Percentiles rank a stretch among this genome's conserved stretches.
phyloP scores from a whole-genome alignment of 805 yeast species.

The Scheffersomyces ergatensis region DNA sequence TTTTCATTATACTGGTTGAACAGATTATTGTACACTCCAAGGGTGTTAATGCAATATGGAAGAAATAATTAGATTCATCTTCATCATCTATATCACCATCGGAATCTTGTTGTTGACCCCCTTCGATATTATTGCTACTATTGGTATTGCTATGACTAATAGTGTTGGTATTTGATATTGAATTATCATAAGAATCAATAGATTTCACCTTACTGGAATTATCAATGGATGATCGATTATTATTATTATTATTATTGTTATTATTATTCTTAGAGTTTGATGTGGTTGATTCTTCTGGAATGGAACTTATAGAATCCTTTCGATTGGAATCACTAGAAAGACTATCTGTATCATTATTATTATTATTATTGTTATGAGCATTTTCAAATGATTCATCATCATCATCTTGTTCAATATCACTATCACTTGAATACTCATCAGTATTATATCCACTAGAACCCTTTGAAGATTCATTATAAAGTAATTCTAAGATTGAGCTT shows the following conservation, averaged over 20 bases:
- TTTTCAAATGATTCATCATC: constrained; percentile 8
- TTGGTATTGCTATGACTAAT: background rate
- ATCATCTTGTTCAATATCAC: constrained; percentile 9
- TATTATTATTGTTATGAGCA: no score
- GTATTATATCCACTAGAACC: constrained; percentile 8
- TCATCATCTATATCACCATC: constrained; percentile 5
- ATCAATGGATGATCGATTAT: constrained; percentile 11
- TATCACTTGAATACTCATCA: background rate
- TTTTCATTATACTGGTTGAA: constrained; percentile 33
- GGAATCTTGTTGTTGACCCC: background rate
- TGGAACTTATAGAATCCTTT: constrained; percentile 4
- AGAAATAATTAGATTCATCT: constrained; percentile 44
- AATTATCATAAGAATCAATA: constrained; percentile 1
- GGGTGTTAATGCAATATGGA: constrained; percentile 62
- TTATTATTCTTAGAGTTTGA: constrained; percentile 16
- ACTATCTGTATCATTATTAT: background rate
- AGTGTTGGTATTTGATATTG: background rate
- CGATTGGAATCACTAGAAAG: constrained; percentile 1
- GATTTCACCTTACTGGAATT: constrained; percentile 25
- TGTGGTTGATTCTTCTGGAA: constrained; percentile 2
- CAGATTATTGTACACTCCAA: constrained; percentile 63
- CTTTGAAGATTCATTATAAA: constrained; percentile 33
- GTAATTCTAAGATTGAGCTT: constrained; percentile 47
- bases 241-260: constrained; percentile 27
- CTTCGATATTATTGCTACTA: background rate